A percentile compares a stretch with the other conserved stretches of the same genome.
Conservation (phyloP, 345 rosid species). For the Eucalyptus polyanthemos region DNA sequence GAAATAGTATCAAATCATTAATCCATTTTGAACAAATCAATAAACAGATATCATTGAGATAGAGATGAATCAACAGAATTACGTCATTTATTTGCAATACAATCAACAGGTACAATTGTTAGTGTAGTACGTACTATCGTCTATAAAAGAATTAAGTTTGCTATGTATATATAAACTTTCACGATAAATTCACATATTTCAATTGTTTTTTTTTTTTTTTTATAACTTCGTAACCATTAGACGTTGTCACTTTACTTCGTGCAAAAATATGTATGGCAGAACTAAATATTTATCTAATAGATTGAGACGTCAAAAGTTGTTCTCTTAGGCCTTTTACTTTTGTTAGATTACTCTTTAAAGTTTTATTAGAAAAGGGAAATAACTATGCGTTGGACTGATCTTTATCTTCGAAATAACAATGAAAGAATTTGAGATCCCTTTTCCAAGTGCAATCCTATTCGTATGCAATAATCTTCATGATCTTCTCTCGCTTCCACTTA, state of each 20-base stretch:
- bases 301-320: neutral
- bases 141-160: too few species aligned
- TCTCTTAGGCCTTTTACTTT: neutral
- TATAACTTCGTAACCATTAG: neutral
- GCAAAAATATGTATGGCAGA: neutral
- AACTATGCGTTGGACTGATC: neutral
- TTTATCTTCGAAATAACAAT: too few species aligned
- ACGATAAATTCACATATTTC: too few species aligned
- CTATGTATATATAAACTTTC: too few species aligned
- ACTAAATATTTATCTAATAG: neutral
- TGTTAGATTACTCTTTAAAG: neutral
- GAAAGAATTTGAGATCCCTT: neutral
- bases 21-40: too few species aligned
- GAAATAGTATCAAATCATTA: too few species aligned
- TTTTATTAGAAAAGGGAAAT: neutral
- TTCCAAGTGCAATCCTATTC: neutral
- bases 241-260: neutral
- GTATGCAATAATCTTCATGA: neutral
- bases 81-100: too few species aligned
- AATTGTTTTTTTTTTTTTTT: too few species aligned
- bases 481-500: neutral
- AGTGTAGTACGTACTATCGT: too few species aligned
- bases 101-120: too few species aligned
- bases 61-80: too few species aligned
- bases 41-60: too few species aligned